Percentiles rank a stretch among this genome's conserved stretches.
phyloP scores from a whole-genome alignment of 164 flowering plant genomes.

The Nymphaea colorata region DNA sequence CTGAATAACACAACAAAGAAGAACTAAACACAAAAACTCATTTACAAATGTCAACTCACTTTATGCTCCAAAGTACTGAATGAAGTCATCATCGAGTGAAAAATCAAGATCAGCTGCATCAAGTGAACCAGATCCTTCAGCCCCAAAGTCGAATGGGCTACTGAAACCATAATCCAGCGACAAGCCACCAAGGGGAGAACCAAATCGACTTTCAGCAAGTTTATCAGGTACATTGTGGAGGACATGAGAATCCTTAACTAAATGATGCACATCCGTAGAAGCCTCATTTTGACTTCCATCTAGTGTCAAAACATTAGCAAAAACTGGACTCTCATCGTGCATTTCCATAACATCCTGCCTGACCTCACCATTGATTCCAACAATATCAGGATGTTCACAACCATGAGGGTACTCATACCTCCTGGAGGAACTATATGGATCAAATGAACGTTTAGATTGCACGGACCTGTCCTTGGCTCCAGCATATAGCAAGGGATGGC shows the following conservation, averaged over 20 bases:
- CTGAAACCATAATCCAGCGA: constrained; percentile 24
- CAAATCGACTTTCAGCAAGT: constrained; percentile 27
- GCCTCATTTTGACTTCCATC: constrained; percentile 20
- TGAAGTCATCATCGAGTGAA: constrained; percentile 22
- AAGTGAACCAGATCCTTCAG: constrained; percentile 16
- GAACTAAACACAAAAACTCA: no score
- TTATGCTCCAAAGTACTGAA: constrained; percentile 51
- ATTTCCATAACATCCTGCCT: constrained; percentile 17
- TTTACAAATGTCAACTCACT: background rate
- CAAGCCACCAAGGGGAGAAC: constrained; percentile 24
- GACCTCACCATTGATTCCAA: constrained; percentile 14
- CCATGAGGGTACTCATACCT: constrained; percentile 19
- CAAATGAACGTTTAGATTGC: constrained; percentile 18
- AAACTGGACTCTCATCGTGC: constrained; percentile 3
- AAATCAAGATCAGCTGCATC: constrained; percentile 24
- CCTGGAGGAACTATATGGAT: constrained; percentile 17
- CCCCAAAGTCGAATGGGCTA: constrained; percentile 25
- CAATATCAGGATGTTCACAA: constrained; percentile 18
- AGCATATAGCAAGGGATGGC: constrained; percentile 30
- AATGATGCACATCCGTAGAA: constrained; percentile 21
- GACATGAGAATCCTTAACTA: constrained; percentile 30
- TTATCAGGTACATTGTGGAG: constrained; percentile 25
- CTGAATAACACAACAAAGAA: no score
- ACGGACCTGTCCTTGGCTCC: constrained; percentile 19
- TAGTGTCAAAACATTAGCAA: constrained; percentile 6